Percentiles rank a stretch among this genome's conserved stretches.
Conservation (phyloP, 2,329 filamentous ascomycete species). For the Metarhizium rileyi region DNA sequence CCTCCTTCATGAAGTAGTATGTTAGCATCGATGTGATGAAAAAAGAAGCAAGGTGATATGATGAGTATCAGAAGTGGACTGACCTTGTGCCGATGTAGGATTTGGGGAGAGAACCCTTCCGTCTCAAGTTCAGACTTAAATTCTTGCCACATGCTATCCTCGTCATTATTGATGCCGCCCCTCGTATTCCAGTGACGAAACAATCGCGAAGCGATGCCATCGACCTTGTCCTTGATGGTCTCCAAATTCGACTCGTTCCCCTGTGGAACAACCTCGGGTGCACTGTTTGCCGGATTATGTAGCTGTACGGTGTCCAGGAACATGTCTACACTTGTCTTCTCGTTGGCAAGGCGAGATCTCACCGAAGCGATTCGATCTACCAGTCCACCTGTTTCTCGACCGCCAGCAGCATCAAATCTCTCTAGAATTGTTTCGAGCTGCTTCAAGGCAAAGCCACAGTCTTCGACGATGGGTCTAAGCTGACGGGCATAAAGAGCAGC, state of each 20-base stretch:
- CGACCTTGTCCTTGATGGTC: slow-evolving; percentile 50
- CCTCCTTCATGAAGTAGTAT: slow-evolving; percentile 31
- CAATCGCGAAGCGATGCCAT: slow-evolving; percentile 43
- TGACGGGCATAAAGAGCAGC: slow-evolving; percentile 37
- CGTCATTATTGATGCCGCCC: slow-evolving; percentile 29
- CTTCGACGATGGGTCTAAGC: slow-evolving; percentile 41
- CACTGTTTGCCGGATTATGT: slow-evolving; percentile 32
- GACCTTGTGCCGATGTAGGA: slow-evolving; percentile 49
- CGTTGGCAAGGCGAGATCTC: slow-evolving; percentile 36
- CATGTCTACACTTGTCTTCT: slow-evolving; percentile 42
- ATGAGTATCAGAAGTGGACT: slow-evolving; percentile 10
- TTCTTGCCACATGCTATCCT: slow-evolving; percentile 46
- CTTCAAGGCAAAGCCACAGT: slow-evolving; percentile 44
- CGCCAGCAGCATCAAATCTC: slow-evolving; percentile 28
- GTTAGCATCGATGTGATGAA: background rate
- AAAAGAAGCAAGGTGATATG: background rate
- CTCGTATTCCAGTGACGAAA: slow-evolving; percentile 31
- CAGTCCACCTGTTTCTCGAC: slow-evolving; percentile 21
- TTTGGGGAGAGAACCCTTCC: slow-evolving; percentile 47
- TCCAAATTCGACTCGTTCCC: slow-evolving; percentile 36
- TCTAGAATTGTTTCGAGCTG: slow-evolving; percentile 45
- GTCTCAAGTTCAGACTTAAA: slow-evolving; percentile 48
- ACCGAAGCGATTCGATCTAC: slow-evolving; percentile 32
- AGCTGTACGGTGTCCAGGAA: slow-evolving; percentile 50
- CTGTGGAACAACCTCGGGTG: slow-evolving; percentile 21